Evolutionary conservation across 2,329 filamentous ascomycete genomes (phyloP).

Genomic region (Cladosporium austrohemisphaericum): DNA sequence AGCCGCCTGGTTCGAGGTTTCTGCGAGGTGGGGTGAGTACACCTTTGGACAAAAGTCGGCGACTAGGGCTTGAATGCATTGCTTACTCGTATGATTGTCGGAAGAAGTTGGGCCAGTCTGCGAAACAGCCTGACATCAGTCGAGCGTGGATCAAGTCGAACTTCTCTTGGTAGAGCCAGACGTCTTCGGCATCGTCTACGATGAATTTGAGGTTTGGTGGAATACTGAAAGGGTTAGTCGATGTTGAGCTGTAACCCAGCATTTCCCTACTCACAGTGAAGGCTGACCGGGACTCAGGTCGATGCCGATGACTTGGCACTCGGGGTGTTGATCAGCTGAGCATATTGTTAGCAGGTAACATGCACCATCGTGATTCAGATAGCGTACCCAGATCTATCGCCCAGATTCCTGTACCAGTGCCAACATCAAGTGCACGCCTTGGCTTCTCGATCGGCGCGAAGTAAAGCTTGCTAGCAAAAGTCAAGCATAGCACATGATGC

Average conservation of each 20-base stretch:
- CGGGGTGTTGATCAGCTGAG: constrained; percentile 40
- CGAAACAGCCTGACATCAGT: constrained; percentile 50
- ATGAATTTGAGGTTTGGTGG: constrained; percentile 60
- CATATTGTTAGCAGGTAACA: not conserved
- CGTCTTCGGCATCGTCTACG: constrained; percentile 59
- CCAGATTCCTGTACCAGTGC: constrained; percentile 55
- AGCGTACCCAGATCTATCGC: constrained; percentile 49
- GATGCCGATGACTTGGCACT: constrained; percentile 41
- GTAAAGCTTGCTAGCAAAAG: constrained; percentile 43
- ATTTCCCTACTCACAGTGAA: constrained; percentile 30
- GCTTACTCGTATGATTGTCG: constrained; percentile 46
- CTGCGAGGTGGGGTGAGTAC: constrained; percentile 25
- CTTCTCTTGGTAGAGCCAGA: constrained; percentile 52
- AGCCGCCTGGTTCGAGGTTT: constrained; percentile 50
- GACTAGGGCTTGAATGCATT: too few species aligned
- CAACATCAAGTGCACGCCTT: constrained; percentile 47
- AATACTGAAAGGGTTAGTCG: constrained; percentile 36
- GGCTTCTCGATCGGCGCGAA: constrained; percentile 43
- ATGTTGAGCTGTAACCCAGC: not conserved
- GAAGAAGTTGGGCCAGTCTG: constrained; percentile 51
- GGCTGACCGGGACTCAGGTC: constrained; percentile 52
- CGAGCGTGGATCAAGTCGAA: constrained; percentile 57
- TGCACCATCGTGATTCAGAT: not conserved
- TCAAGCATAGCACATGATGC: constrained; percentile 47
- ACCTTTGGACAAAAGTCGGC: too few species aligned